Evolutionary conservation across 176 grass and related monocot species (phyloP), one percentile per base, ranked within the genome.

Genomic region (Eleusine indica): DNA sequence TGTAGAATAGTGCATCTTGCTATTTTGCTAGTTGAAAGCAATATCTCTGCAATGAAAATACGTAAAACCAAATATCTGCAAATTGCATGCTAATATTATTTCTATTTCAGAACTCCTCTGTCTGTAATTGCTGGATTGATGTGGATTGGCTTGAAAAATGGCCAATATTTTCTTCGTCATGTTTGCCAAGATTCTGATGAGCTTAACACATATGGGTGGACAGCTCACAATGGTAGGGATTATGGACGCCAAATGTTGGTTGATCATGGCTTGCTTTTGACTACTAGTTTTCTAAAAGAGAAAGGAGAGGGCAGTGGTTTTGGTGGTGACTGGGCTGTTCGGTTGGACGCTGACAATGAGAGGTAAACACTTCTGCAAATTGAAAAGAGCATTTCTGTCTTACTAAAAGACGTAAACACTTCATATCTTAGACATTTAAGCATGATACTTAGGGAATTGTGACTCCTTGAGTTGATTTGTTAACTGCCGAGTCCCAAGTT

Each of bases 121-220:
- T 98, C 96, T 19, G 58, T 98, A 64, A 95, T 95, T 87, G 89
- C 94, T 81, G 96, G 96, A 44, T 73, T 98, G 60, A 98, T 98
- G 96, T 98, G 96, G 96, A 87, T 98, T 87, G 85, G 82, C 77
- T 89, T 93, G 81, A 90, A 90, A 89, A 87, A 98, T 76, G 91
- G 87, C 19, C 96, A 94, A 49, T 95, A 94, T 86, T 82, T 85
- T 90, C 80, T 98, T 72, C 96, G 93, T 41, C 93, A 98, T 68
- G 91, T 95, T 86, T 98, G 96, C 68, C 91, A 98, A 89, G 93
- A 98, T 91, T 95, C 93, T 78, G 96, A 98, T 71, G 93, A 88
- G 46, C 93, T 98, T 68, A 93, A 80, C 73, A 90, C 85, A 71
- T 98, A 94, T 74, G 93, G 96, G 48, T 96, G 96, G 96, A 86